Conservation (phyloP, 2,329 filamentous ascomycete genomes). For the Hymenoscyphus scutula region DNA sequence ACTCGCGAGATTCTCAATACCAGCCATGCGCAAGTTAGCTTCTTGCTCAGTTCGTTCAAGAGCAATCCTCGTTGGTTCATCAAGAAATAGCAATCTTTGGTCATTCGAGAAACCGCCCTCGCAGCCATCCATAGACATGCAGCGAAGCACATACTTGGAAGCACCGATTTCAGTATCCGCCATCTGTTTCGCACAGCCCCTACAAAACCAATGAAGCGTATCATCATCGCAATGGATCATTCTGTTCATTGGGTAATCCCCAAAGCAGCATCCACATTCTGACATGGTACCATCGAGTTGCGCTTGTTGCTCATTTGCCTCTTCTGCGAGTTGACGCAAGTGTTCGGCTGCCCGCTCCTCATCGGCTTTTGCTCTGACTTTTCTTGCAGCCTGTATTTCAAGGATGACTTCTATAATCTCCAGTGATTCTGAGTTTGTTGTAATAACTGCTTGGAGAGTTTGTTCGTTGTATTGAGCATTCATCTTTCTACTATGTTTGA, state of each 20-base stretch:
- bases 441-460: constrained; percentile 15
- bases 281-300: constrained; percentile 50
- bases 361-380: constrained; percentile 32
- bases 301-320: constrained; percentile 43
- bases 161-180: constrained; percentile 68
- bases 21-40: constrained; percentile 65
- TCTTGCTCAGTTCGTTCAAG: constrained; percentile 72
- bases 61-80: constrained; percentile 55
- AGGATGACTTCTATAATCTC: constrained; percentile 26
- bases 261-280: constrained; percentile 75
- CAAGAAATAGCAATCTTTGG: constrained; percentile 48
- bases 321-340: constrained; percentile 41
- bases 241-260: constrained; percentile 62
- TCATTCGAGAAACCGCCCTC: constrained; percentile 54
- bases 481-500: constrained; percentile 32
- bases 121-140: constrained; percentile 70
- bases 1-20: constrained; percentile 67
- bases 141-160: constrained; percentile 65
- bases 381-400: constrained; percentile 43
- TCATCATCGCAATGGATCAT: constrained; percentile 62
- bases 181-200: constrained; percentile 59
- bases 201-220: constrained; percentile 60
- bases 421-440: constrained; percentile 2
- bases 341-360: constrained; percentile 41
- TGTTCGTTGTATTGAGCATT: constrained; percentile 17